These are phyloP conservation scores for Alloascoidea hylecoeti DNA, from an alignment of 805 yeast species.

Conservation along the genomic window DNA sequence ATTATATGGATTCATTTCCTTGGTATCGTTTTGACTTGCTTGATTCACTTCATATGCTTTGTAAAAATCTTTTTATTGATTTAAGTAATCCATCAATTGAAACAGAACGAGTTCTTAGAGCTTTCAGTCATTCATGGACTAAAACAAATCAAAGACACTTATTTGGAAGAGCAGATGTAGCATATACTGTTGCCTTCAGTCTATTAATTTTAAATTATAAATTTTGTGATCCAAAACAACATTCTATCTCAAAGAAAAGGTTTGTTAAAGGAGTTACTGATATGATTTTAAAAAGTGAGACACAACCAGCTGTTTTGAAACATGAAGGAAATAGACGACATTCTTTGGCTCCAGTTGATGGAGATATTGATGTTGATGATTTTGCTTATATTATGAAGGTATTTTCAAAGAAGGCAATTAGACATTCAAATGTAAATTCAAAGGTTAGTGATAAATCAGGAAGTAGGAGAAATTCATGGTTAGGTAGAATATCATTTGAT, in stretches of 20 bases:
- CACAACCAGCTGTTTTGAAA: not conserved
- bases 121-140: not conserved
- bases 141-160: not conserved
- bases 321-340: not conserved
- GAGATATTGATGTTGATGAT: not conserved
- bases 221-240: not conserved
- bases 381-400: not conserved
- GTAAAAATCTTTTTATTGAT: not conserved
- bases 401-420: not conserved
- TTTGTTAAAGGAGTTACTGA: not conserved
- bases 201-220: not conserved
- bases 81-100: not conserved
- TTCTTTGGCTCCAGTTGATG: not conserved
- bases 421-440: not conserved
- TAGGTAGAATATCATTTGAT: not conserved
- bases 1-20: not conserved
- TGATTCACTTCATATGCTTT: conserved; percentile 1
- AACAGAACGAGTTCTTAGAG: not conserved
- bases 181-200: not conserved
- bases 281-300: not conserved
- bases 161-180: conserved; percentile 1
- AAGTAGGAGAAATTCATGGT: not conserved
- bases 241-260: conserved; percentile 1
- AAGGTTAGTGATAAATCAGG: not conserved
- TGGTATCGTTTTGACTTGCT: not conserved